Percentiles rank a stretch among this genome's conserved stretches.
Evolutionary conservation across 2,329 filamentous ascomycete species (phyloP).

Genomic region (Alternaria sp.): DNA sequence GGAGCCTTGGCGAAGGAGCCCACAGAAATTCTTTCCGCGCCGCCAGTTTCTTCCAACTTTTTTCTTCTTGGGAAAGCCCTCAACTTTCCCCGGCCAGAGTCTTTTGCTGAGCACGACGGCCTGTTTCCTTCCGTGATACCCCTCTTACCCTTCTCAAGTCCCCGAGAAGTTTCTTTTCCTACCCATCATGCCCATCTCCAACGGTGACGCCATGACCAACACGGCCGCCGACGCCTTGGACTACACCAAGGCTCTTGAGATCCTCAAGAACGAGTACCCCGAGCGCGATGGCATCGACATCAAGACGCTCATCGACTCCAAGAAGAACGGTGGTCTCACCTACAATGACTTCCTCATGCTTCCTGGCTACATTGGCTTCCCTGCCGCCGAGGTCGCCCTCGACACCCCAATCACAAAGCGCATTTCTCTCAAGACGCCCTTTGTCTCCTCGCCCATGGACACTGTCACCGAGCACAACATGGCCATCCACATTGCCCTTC

Average conservation of each 20-base stretch:
- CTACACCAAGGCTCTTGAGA: constrained; percentile 75
- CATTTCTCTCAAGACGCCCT: constrained; percentile 93
- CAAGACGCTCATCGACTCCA: constrained; percentile 85
- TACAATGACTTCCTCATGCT: constrained; percentile 99
- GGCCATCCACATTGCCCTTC: constrained; percentile 95
- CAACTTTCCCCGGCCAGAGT: constrained; percentile 64
- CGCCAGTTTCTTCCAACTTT: constrained; percentile 21
- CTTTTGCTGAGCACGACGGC: constrained; percentile 39
- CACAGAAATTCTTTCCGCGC: constrained; percentile 33
- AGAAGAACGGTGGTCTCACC: constrained; percentile 89
- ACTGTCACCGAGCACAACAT: constrained; percentile 99
- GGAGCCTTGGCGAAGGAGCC: constrained; percentile 11
- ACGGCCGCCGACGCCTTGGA: constrained; percentile 68
- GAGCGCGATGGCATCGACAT: constrained; percentile 85
- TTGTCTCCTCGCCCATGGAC: constrained; percentile 98
- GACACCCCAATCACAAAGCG: constrained; percentile 94
- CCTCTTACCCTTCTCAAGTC: constrained; percentile 29
- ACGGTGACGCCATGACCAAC: constrained; percentile 65
- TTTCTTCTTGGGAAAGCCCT: constrained; percentile 56
- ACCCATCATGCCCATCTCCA: constrained; percentile 73
- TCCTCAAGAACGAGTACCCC: constrained; percentile 78
- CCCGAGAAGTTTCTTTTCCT: constrained; percentile 38
- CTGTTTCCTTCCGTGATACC: constrained; percentile 36
- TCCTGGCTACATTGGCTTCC: constrained; percentile 97
- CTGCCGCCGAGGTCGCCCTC: constrained; percentile 84